Evolutionary conservation across 495 filamentous ascomycete genomes (phyloP), one percentile per base, ranked within the genome.

Genomic region (Annulohypoxylon moriforme): DNA sequence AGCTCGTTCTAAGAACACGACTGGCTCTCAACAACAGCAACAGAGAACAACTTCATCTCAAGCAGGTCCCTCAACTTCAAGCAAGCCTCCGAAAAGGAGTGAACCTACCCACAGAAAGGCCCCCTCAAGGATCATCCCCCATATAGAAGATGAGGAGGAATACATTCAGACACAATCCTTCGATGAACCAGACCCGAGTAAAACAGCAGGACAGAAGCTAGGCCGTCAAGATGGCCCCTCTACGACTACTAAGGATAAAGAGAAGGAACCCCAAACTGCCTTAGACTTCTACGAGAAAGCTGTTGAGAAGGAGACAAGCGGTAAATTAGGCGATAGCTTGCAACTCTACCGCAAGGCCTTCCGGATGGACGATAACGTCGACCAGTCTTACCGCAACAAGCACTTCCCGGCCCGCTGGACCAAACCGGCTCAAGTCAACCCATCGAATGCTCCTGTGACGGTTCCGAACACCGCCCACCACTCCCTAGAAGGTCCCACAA

Each of bases 211-310:
- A 38, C 56, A 75, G 57, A 75, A 47, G 60, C 42, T 42, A 46
- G 58, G 20, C 67, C 64, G 52, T 56, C 68, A 75, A 44, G 66
- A 53, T 34, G 38, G 25, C 16, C 18, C 53, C 58, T 40, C 42
- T 24, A 57, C 31, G 36, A 53, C 42, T 24, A 57, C 36, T 50
- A 57, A 70, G 27, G 49, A 62, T 20, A 62, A 40, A 20, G 56
- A 62, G 9, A 69, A 79, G 31, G 91, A 93, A 71, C 93, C 91
- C 11, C 81, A 81, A 22, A 92, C 94, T 7, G 96, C 96, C 3
- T 80, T 98, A 40, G 96, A 98, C 74, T 93, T 97, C 78, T 98
- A 96, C 75, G 96, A 98, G 77, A 86, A 87, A 77, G 96, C 95
- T 0, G 93, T 97, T 7, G 93, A 97, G 81, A 92, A 88, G 74